Evolutionary conservation across 768 basidiomycete species (phyloP), one percentile per base, ranked within the genome.

Genomic region (Chalciporus chontae): DNA sequence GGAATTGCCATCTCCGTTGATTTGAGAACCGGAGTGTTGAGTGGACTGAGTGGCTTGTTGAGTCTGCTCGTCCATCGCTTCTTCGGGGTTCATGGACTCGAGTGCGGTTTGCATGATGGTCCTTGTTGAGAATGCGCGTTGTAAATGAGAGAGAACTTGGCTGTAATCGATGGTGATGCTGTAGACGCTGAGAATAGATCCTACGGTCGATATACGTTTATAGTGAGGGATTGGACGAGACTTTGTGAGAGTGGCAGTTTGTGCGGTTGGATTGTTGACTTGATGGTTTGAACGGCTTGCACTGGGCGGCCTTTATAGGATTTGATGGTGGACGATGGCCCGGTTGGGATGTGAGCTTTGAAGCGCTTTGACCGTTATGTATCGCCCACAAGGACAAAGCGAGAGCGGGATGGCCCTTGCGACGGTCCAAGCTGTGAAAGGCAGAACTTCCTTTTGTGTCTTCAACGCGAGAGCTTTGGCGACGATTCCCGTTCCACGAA

Each of bases 1-100:
- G 6, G 50, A 17, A 26, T 69, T 64, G 46, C 47, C 40, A 17
- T 59, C 61, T 8, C 47, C 50, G 21, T 41, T 8, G 21, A 23
- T 10, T 45, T 70, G 67, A 17, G 71, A 72, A 15, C 59, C 51
- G 0, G 71, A 60, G 21, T 58, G 46, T 46, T 76, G 72, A 0
- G 74, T 75, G 14, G 70, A 66, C 46, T 70, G 68, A 1, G 74
- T 73, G 4, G 73, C 72, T 27, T 74, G 67, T 40, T 73, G 71
- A 0, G 70, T 71, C 31, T 65, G 66, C 27, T 68, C 68, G 31
- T 68, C 64, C 44, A 60, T 53, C 15, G 14, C 17, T 5, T 69
- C 68, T 50, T 68, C 66, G 17, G 63, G 42, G 14, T 54, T 53
- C 50, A 68, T 57, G 3, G 49, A 26, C 9, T 69, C 66, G 32